Evolutionary conservation across 2,329 filamentous ascomycete genomes (phyloP).

Genomic region (Ascocoryne sarcoides): DNA sequence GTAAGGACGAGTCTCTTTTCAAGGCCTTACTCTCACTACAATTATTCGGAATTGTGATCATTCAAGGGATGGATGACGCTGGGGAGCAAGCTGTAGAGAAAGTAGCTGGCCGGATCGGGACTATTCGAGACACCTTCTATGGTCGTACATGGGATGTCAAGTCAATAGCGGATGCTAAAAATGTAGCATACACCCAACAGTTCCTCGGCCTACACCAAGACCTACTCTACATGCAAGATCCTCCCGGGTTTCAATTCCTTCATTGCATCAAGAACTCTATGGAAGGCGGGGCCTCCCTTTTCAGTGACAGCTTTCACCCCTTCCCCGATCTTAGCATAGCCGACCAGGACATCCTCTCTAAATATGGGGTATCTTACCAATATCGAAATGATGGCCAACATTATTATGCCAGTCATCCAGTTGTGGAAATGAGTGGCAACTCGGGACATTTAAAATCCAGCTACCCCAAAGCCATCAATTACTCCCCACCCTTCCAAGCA

Average conservation of each 20-base stretch:
- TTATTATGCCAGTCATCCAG: slow-evolving; percentile 50
- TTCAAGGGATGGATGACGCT: slow-evolving; percentile 63
- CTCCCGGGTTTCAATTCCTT: slow-evolving; percentile 76
- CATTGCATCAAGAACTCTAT: slow-evolving; percentile 81
- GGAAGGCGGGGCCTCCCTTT: slow-evolving; percentile 75
- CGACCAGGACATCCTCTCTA: slow-evolving; percentile 33
- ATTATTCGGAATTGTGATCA: slow-evolving; percentile 64
- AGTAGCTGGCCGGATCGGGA: slow-evolving; percentile 66
- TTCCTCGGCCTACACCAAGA: slow-evolving; percentile 90
- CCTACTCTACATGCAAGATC: slow-evolving; percentile 72
- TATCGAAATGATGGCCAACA: slow-evolving; percentile 57
- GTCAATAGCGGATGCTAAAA: slow-evolving; percentile 73
- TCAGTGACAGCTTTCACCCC: slow-evolving; percentile 65
- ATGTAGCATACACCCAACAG: slow-evolving; percentile 81
- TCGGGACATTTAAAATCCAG: not conserved
- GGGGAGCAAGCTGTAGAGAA: slow-evolving; percentile 51
- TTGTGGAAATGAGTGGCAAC: slow-evolving; percentile 38
- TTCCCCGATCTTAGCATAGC: slow-evolving; percentile 34
- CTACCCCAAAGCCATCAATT: slow-evolving; percentile 39
- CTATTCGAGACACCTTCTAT: slow-evolving; percentile 81
- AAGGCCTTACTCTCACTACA: slow-evolving; percentile 54
- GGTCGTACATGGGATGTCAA: slow-evolving; percentile 85
- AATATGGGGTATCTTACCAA: slow-evolving; percentile 41
- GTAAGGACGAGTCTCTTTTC: slow-evolving; percentile 45
- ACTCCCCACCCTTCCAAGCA: slow-evolving; percentile 75